Evolutionary conservation across 495 filamentous ascomycete genomes (phyloP).

Genomic region (Immersiella caudata): DNA sequence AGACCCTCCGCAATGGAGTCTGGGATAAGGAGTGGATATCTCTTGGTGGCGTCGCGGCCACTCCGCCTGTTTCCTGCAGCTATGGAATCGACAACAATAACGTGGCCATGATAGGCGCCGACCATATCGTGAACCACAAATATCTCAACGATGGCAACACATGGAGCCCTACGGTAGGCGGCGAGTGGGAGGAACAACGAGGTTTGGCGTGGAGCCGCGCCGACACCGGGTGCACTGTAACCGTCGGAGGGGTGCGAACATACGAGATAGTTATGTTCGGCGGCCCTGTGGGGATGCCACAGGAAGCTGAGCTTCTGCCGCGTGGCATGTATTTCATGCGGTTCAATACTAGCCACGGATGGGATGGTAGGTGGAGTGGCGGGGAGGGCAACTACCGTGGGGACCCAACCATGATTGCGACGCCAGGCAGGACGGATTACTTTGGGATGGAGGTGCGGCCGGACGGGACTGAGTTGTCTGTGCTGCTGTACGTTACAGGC

Average conservation of each 20-base stretch:
- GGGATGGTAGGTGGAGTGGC: not conserved
- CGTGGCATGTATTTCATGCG: not conserved
- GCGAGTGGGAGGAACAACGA: not conserved
- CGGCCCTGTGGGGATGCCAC: not conserved
- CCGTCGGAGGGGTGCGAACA: not conserved
- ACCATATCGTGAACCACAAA: not conserved
- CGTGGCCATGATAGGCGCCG: not conserved
- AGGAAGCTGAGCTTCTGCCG: not conserved
- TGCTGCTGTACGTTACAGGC: not conserved
- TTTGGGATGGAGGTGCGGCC: not conserved
- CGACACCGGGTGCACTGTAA: not conserved
- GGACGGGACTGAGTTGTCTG: not conserved
- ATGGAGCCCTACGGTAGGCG: not conserved
- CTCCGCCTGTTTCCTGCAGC: not conserved
- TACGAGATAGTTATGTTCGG: not conserved
- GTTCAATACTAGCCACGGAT: not conserved
- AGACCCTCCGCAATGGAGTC: not conserved
- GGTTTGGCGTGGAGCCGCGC: not conserved
- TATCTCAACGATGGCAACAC: not conserved
- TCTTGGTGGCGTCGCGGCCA: not conserved
- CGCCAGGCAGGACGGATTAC: not conserved
- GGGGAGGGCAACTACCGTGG: not conserved
- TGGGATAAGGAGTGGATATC: not conserved
- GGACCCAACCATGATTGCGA: not conserved
- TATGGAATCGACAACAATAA: not conserved